Conservation (phyloP, 2,329 filamentous ascomycete genomes). For the Pezicula carpinea region DNA sequence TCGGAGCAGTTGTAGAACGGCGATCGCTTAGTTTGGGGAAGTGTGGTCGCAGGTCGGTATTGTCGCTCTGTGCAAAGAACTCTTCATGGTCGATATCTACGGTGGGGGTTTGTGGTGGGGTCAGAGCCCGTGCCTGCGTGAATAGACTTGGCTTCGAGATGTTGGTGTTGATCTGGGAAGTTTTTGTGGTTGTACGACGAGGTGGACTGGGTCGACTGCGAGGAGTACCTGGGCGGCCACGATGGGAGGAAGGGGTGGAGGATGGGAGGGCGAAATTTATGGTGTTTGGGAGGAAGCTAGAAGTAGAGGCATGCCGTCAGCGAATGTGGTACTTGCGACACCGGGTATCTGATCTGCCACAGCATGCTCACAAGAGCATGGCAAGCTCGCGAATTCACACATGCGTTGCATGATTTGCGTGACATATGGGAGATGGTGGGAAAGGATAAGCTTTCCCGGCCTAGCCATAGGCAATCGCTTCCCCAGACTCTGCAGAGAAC, state of each 20-base stretch:
- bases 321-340: too few relatives aligned
- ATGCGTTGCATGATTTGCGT: background rate
- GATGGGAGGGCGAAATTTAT: conserved; percentile 75
- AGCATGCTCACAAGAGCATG: too few relatives aligned
- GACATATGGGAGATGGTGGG: background rate
- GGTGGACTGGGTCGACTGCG: conserved; percentile 16
- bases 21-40: conserved; percentile 45
- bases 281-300: conserved; percentile 89
- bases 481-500: background rate
- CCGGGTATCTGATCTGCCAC: too few relatives aligned
- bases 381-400: too few relatives aligned
- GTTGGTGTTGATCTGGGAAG: conserved; percentile 51
- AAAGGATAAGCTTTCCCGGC: background rate
- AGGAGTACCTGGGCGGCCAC: conserved; percentile 6
- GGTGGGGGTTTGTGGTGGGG: conserved; percentile 29
- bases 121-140: conserved; percentile 21
- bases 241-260: conserved; percentile 35
- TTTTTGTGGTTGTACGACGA: conserved; percentile 38
- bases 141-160: conserved; percentile 36
- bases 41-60: conserved; percentile 44
- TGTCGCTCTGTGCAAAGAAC: conserved; percentile 55
- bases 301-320: background rate
- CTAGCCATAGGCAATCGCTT: too few relatives aligned
- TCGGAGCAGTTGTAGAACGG: conserved; percentile 55
- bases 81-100: conserved; percentile 36